Evolutionary conservation across 495 filamentous ascomycete genomes (phyloP).

Genomic region (Clavariopsis aquatica): DNA sequence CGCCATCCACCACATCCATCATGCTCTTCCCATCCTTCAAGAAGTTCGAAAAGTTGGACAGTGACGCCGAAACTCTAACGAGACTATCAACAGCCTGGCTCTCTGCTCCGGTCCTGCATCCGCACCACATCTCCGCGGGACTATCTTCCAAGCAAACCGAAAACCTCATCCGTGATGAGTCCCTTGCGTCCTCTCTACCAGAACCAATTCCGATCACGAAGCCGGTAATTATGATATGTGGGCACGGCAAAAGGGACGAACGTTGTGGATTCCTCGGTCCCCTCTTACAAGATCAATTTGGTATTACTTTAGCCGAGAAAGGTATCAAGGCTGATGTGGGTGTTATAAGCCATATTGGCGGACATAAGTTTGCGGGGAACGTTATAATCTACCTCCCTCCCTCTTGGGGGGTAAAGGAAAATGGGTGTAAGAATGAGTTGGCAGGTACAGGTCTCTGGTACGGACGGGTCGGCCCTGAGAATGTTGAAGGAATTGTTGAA

Average conservation of each 20-base stretch:
- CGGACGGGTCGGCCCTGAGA: slow-evolving; percentile 78
- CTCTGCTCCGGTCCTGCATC: slow-evolving; percentile 60
- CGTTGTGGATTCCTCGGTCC: slow-evolving; percentile 83
- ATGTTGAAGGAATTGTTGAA: slow-evolving; percentile 82
- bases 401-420: not conserved
- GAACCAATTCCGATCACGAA: slow-evolving; percentile 59
- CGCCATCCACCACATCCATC: slow-evolving; percentile 53
- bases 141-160: slow-evolving; percentile 52
- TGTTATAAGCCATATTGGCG: slow-evolving; percentile 83
- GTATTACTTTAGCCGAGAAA: slow-evolving; percentile 47
- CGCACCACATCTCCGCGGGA: slow-evolving; percentile 51
- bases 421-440: slow-evolving; percentile 45
- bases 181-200: slow-evolving; percentile 45
- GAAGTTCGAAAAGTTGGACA: slow-evolving; percentile 71
- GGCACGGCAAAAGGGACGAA: slow-evolving; percentile 74
- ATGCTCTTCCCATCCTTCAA: slow-evolving; percentile 78
- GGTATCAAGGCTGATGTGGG: slow-evolving; percentile 57
- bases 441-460: slow-evolving; percentile 92
- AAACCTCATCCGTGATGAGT: slow-evolving; percentile 42
- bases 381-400: slow-evolving; percentile 87
- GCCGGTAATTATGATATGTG: slow-evolving; percentile 77
- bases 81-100: slow-evolving; percentile 60
- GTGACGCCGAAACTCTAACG: slow-evolving; percentile 51
- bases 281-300: slow-evolving; percentile 68
- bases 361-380: slow-evolving; percentile 93